Base-by-base conservation (phyloP, 257 asterid genomes). In the Forsythia viridissima region DNA sequence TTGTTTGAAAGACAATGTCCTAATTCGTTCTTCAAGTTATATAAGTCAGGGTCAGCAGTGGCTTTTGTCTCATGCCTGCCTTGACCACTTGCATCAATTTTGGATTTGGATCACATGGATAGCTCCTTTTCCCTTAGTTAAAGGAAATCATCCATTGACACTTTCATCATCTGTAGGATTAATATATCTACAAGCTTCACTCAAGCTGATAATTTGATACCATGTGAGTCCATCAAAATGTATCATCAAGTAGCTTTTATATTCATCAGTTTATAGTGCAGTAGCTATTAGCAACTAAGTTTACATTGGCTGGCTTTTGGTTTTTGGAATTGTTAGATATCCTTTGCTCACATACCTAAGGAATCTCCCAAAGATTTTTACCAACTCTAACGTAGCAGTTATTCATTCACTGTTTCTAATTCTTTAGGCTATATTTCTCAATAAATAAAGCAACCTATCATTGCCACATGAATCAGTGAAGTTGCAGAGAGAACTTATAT, bases 141-240 rank as follows among this genome's bases (percentile, higher is more conserved):
- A 24, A 63, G n/a, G 70, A 30, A 21, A 63, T 20, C 15, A 61
- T 63, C 18, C n/a, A 21, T 24, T 30, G n/a, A 63, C 38, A 10
- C 39, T 8, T 24, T 65, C 43, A 69, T 39, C 44, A 73, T 82
- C 44, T 59, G 59, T 65, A 34, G 42, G 20, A 69, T n/a, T 48
- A 65, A 55, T 46, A 44, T 4, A 57, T 34, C 40, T 36, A 63
- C 40, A 3, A 69, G 51, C 52, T 72, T 66, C 36, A 36, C 20
- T 36, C 36, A 41, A 34, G 8, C 18, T 37, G 76, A 66, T 38
- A 66, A 48, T 63, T 4, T 6, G 7, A 63, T 24, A 30, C 34
- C 13, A n/a, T 20, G 36, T 24, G 13, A 18, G 51, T 72, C 65
- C 13, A 37, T 63, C 51, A 39, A 16, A 36, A 16, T 67, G 8